Base-by-base conservation (phyloP, 73 alveolate genomes). In the Tetrahymena elliotti region DNA sequence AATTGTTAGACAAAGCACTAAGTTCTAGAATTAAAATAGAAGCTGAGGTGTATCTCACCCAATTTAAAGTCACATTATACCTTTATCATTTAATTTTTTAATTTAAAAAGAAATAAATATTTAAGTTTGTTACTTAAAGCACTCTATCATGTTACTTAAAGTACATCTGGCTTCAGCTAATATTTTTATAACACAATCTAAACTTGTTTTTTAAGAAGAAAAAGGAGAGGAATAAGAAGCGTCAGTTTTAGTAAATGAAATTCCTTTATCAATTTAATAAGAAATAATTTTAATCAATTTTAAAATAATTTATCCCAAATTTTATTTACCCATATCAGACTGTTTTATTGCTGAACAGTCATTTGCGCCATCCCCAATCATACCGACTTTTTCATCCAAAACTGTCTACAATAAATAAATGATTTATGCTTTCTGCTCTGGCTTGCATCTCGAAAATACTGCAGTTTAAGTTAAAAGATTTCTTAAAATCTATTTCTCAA, bases 331-430 rank as follows among this genome's bases (percentile, higher is more conserved):
- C 38, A 94, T 94, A 88, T 97, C 97, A 36, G 99, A 99, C 38
- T 97, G 93, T 95, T 98, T 97, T 82, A 98, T 94, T 39, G 99
- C 99, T 94, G 97, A 95, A 94, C 99, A 98, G 95, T 98, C 99
- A 97, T 98, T 98, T 4, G 99, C 99, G 0, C 99, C 99, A 94
- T 98, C 99, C 22, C 99, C 99, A 47, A 98, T 97, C 99, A 98
- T 98, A 52, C 97, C 97, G 33, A 98, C 98, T 40, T 93, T 84
- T 96, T 95, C 97, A 83, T 95, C 31, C 53, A 95, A 92, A 9
- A 97, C 24, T 22, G 88, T 93, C 93, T 98, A 93, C 15, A 97
- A 94, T 35, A 97, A 95, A 37, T 95, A 97, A 6, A 98, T 98
- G 8, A 98, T 96, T 92, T 93, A 94, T 34, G 98, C 97, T 94